Evolutionary conservation across 495 filamentous ascomycete species (phyloP).

Genomic region (Penicillium daleae): DNA sequence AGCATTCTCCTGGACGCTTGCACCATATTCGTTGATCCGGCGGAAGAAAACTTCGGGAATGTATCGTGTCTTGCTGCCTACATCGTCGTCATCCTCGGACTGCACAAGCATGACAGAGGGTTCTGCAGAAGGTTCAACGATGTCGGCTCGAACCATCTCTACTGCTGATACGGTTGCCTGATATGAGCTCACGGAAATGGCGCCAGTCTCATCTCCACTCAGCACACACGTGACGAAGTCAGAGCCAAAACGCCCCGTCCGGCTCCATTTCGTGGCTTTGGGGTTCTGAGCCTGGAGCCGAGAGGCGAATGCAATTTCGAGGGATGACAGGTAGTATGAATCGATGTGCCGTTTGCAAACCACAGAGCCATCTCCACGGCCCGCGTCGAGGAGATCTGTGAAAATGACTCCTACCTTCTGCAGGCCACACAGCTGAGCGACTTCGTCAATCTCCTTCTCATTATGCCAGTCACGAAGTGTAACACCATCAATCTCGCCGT

Average conservation of each 20-base stretch:
- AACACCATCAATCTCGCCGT: conserved; percentile 88
- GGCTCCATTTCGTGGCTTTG: conserved; percentile 95
- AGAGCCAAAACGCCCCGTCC: conserved; percentile 90
- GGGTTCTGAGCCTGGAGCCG: conserved; percentile 85
- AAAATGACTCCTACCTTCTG: conserved; percentile 93
- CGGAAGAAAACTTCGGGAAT: conserved; percentile 98
- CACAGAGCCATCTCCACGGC: conserved; percentile 76
- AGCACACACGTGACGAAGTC: conserved; percentile 97
- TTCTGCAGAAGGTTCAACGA: conserved; percentile 93
- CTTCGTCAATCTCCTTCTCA: conserved; percentile 77
- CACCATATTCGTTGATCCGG: conserved; percentile 93
- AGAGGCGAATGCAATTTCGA: conserved; percentile 89
- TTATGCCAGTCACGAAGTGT: conserved; percentile 87
- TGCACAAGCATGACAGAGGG: conserved; percentile 93
- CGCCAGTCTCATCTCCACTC: conserved; percentile 85
- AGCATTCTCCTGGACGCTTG: conserved; percentile 94
- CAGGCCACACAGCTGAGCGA: conserved; percentile 83
- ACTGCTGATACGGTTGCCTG: conserved; percentile 94
- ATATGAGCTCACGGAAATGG: conserved; percentile 87
- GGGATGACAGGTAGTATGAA: conserved; percentile 90
- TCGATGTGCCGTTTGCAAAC: conserved; percentile 96
- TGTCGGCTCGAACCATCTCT: conserved; percentile 95
- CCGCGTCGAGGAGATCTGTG: conserved; percentile 88
- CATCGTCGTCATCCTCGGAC: conserved; percentile 80
- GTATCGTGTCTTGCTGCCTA: conserved; percentile 75